A percentile compares a stretch with the other conserved stretches of the same genome.
These are phyloP conservation scores for Triticum aestivum DNA, from an alignment of 176 grass and related monocot genomes.

Conservation along the genomic window DNA sequence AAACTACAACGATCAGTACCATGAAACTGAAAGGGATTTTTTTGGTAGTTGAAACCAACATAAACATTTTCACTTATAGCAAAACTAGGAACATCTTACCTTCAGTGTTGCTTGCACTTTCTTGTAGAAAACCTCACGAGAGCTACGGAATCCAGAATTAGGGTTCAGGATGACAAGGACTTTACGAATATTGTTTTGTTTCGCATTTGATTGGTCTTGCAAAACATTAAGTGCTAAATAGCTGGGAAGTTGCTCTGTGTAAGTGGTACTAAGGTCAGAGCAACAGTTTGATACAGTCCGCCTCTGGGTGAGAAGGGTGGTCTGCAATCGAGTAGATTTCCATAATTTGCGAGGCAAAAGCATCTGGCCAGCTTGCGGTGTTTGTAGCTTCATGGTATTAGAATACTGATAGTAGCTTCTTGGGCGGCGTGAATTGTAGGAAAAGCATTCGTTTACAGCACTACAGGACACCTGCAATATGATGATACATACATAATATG, in stretches of 20 bases:
- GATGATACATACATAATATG: not conserved
- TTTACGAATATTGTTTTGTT: slow-evolving; percentile 45
- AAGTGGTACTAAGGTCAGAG: slow-evolving; percentile 46
- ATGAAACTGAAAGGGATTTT: slow-evolving; percentile 2
- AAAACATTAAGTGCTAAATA: slow-evolving; percentile 46
- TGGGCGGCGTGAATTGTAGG: slow-evolving; percentile 7
- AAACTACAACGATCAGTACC: slow-evolving; percentile 1
- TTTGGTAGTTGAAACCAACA: not conserved
- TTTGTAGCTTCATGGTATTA: slow-evolving; percentile 23
- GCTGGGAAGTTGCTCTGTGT: slow-evolving; percentile 45
- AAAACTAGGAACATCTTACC: slow-evolving; percentile 39
- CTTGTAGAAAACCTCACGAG: slow-evolving; percentile 75
- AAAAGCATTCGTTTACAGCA: slow-evolving; percentile 38
- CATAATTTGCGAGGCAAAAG: slow-evolving; percentile 41
- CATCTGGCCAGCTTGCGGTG: slow-evolving; percentile 5
- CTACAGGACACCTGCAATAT: slow-evolving; percentile 37
- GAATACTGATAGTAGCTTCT: slow-evolving; percentile 26
- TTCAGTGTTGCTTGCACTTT: slow-evolving; percentile 71
- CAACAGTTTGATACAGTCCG: slow-evolving; percentile 29
- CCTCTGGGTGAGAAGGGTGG: slow-evolving; percentile 21
- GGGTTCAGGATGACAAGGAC: slow-evolving; percentile 91
- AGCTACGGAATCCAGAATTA: slow-evolving; percentile 83
- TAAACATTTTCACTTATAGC: not conserved
- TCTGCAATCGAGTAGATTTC: slow-evolving; percentile 23
- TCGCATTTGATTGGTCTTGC: slow-evolving; percentile 53